Evolutionary conservation across 2,329 filamentous ascomycete genomes (phyloP).

Genomic region (Aspergillus neotritici): DNA sequence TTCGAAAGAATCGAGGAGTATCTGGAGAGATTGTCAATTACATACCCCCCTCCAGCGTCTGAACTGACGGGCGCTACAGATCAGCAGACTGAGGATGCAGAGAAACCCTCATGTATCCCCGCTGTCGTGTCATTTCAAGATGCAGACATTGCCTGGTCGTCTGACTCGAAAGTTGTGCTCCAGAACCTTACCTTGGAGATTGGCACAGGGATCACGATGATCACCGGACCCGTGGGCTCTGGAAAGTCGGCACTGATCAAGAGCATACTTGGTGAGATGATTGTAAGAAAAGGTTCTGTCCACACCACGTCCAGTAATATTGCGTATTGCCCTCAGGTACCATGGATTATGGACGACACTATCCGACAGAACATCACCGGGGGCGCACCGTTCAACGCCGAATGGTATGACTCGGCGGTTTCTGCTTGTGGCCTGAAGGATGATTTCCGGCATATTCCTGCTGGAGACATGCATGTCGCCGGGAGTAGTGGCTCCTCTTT

Average conservation of each 20-base stretch:
- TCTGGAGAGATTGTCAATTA: neutral
- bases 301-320: neutral
- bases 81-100: constrained; percentile 19
- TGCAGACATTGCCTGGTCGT: constrained; percentile 7
- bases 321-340: constrained; percentile 20
- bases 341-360: constrained; percentile 18
- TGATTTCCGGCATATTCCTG: constrained; percentile 26
- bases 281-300: constrained; percentile 3
- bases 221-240: constrained; percentile 41
- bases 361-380: constrained; percentile 24
- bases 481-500: constrained; percentile 41
- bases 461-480: constrained; percentile 31
- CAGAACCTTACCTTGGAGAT: constrained; percentile 13
- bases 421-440: constrained; percentile 21
- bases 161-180: constrained; percentile 9
- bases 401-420: constrained; percentile 27
- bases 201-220: constrained; percentile 9
- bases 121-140: constrained; percentile 11
- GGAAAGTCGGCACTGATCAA: constrained; percentile 44
- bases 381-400: constrained; percentile 16
- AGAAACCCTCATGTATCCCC: neutral
- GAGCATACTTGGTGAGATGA: constrained; percentile 27
- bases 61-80: constrained; percentile 23
- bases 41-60: neutral
- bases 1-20: constrained; percentile 41